Evolutionary conservation across 208 protist genomes (phyloP).

Genomic region (Trypanosoma platydactyli): DNA sequence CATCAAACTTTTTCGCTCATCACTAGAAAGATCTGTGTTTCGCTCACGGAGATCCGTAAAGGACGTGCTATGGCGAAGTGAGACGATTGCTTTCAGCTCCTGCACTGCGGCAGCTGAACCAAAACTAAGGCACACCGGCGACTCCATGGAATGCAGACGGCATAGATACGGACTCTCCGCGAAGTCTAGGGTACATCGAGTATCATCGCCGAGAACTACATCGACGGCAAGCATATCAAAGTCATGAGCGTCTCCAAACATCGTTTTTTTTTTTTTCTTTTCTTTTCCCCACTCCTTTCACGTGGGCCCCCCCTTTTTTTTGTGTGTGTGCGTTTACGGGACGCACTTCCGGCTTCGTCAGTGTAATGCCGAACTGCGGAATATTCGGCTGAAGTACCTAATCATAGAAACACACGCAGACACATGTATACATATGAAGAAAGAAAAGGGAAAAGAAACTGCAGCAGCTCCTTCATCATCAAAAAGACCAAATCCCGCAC

Average conservation of each 20-base stretch:
- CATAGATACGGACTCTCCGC: slow-evolving; percentile 26
- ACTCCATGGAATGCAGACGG: slow-evolving; percentile 9
- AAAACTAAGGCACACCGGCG: slow-evolving; percentile 20
- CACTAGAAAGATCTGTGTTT: neutral
- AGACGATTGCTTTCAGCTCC: slow-evolving; percentile 20
- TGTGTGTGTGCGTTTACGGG: neutral
- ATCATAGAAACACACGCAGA: neutral
- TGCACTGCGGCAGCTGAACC: slow-evolving; percentile 15
- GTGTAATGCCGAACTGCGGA: no score
- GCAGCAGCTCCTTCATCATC: neutral
- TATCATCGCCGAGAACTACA: slow-evolving; percentile 30
- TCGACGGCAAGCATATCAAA: slow-evolving; percentile 30
- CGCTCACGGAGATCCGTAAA: neutral
- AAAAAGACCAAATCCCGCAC: neutral
- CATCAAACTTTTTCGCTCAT: neutral
- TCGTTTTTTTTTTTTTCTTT: neutral
- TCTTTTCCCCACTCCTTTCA: neutral
- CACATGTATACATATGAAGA: neutral
- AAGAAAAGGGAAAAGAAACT: neutral
- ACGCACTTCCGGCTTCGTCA: neutral
- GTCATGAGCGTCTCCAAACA: slow-evolving; percentile 12
- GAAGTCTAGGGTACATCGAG: slow-evolving; percentile 23
- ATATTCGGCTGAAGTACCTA: no score
- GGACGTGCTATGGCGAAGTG: neutral
- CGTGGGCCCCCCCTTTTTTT: neutral